A percentile compares a stretch with the other conserved stretches of the same genome.
These are phyloP conservation scores for Tolypocladium tundrense DNA, from an alignment of 2,329 filamentous ascomycete species.

Conservation along the genomic window DNA sequence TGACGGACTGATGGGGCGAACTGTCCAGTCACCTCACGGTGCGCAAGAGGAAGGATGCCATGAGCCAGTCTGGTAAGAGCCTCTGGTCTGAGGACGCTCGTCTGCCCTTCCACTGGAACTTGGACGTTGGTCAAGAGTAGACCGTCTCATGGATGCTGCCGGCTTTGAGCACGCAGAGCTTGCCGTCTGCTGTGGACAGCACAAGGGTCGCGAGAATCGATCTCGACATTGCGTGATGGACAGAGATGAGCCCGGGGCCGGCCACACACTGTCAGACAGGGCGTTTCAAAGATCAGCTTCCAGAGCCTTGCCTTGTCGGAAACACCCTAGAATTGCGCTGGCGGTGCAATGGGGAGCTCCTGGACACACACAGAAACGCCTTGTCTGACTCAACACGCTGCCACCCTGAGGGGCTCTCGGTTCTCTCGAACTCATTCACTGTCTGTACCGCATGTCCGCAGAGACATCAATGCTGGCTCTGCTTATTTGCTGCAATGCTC, in stretches of 20 bases:
- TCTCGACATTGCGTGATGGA: conserved; percentile 6
- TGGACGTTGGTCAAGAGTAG: conserved; percentile 39
- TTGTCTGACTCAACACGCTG: conserved; percentile 21
- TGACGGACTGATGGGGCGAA: conserved; percentile 38
- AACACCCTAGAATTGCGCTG: conserved; percentile 22
- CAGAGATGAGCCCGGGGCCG: conserved; percentile 31
- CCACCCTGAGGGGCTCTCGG: conserved; percentile 32
- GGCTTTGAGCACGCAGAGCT: conserved; percentile 6
- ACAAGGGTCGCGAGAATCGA: conserved; percentile 10
- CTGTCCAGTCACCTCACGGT: conserved; percentile 47
- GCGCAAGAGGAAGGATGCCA: conserved; percentile 53
- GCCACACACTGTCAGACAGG: conserved; percentile 37
- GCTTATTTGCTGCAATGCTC: conserved; percentile 19
- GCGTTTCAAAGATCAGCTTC: conserved; percentile 22
- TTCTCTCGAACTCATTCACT: conserved; percentile 20
- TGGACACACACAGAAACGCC: conserved; percentile 37
- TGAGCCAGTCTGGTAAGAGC: conserved; percentile 70
- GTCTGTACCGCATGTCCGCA: neutral
- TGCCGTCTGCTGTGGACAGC: conserved; percentile 10
- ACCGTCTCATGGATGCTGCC: conserved; percentile 24
- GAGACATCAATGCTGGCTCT: conserved; percentile 3
- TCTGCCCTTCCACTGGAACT: conserved; percentile 60
- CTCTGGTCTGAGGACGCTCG: conserved; percentile 63
- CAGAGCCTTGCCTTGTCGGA: conserved; percentile 31
- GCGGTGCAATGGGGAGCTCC: conserved; percentile 25